Conservation (phyloP, 306 rosid species). For the Abrus pulchellus region DNA sequence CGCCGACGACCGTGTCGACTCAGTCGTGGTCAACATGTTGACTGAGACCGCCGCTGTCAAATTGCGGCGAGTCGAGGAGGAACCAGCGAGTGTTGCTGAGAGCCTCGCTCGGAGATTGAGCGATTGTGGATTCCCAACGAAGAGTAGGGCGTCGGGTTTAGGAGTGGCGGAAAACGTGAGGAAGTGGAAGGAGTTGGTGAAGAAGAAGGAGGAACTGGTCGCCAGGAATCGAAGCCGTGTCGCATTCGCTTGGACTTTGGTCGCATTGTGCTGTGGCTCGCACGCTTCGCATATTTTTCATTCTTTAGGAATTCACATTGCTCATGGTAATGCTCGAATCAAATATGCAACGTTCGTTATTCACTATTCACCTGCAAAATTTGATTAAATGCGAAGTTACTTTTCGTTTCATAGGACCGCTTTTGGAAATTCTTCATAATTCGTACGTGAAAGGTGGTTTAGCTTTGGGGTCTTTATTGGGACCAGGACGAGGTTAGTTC, state of each 20-base stretch:
- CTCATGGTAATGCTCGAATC: conserved; percentile 68
- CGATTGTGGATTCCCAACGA: conserved; percentile 87
- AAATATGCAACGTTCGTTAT: background rate
- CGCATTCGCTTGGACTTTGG: conserved; percentile 93
- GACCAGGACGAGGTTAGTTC: conserved; percentile 95
- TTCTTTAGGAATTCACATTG: conserved; percentile 83
- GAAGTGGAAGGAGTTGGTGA: conserved; percentile 89
- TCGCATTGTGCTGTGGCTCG: conserved; percentile 94
- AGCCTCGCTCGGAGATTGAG: conserved; percentile 75
- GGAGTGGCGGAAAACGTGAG: conserved; percentile 91
- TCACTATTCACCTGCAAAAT: conserved; percentile 12
- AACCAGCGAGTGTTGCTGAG: conserved; percentile 61
- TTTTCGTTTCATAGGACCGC: conserved; percentile 57
- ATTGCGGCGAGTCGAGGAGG: conserved; percentile 51
- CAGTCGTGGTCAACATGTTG: conserved; percentile 94
- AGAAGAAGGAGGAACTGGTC: conserved; percentile 80
- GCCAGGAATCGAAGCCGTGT: conserved; percentile 81
- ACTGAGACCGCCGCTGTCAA: conserved; percentile 96
- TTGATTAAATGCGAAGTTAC: background rate
- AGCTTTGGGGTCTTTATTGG: conserved; percentile 83
- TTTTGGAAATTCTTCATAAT: conserved; percentile 79
- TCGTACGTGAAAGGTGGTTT: conserved; percentile 89
- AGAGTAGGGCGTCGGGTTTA: conserved; percentile 67
- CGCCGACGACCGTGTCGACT: conserved; percentile 83
- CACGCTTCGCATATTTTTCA: conserved; percentile 92